A percentile compares a stretch with the other conserved stretches of the same genome.
Conservation (phyloP, 1,139 yeast genomes). For the Candida sp. region DNA sequence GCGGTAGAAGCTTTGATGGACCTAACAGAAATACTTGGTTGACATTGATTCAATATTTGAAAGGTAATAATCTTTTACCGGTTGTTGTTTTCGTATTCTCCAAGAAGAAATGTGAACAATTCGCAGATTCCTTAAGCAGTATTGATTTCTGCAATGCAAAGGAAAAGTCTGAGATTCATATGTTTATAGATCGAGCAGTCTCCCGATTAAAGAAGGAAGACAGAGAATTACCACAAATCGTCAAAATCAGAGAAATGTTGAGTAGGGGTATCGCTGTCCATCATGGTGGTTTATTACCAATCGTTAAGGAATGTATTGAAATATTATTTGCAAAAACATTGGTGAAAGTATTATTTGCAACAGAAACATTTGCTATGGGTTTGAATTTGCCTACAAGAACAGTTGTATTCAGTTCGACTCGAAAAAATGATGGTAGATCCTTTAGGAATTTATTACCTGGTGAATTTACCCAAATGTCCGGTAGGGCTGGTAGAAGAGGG, state of each 20-base stretch:
- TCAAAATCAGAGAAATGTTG: constrained; percentile 75
- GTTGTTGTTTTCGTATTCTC: constrained; percentile 94
- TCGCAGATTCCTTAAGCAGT: constrained; percentile 73
- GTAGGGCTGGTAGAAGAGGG: constrained; percentile 98
- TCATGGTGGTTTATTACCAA: constrained; percentile 95
- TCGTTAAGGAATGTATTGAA: constrained; percentile 93
- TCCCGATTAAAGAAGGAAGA: constrained; percentile 88
- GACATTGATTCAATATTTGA: constrained; percentile 69
- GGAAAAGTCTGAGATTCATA: constrained; percentile 87
- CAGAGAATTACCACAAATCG: constrained; percentile 87
- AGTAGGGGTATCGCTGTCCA: constrained; percentile 95
- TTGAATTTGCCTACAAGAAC: constrained; percentile 96
- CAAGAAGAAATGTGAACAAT: constrained; percentile 89
- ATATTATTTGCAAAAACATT: constrained; percentile 83
- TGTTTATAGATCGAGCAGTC: constrained; percentile 89
- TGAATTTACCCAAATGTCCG: constrained; percentile 98
- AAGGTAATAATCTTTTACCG: constrained; percentile 69
- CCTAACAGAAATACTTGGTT: constrained; percentile 82
- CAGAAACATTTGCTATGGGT: constrained; percentile 99
- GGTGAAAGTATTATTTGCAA: constrained; percentile 90
- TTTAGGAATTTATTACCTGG: constrained; percentile 88
- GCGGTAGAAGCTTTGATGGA: constrained; percentile 48
- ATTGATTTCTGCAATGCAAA: constrained; percentile 77
- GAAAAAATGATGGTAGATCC: constrained; percentile 87
- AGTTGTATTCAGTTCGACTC: constrained; percentile 79